Evolutionary conservation across 2,329 filamentous ascomycete genomes (phyloP), one percentile per base, ranked within the genome.

Genomic region (Microcyclosporella mali): DNA sequence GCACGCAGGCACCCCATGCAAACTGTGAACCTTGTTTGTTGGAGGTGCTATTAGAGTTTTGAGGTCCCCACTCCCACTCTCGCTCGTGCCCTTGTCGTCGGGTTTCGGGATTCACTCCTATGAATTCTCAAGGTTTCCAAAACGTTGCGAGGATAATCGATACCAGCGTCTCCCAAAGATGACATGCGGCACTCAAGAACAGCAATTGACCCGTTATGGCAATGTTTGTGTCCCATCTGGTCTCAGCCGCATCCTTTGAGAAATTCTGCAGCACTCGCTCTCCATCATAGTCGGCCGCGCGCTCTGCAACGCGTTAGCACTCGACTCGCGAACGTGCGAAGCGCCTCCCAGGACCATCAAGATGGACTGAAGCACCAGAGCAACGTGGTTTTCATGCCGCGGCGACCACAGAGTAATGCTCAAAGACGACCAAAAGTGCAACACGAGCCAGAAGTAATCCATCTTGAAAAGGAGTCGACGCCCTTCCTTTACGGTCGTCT

Each of bases 161-260:
- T 4, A 25, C 4, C 4, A 25, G 21, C 21, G 9, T 4, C 16
- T 34, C 16, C 10, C 16, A 18, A 17, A 34, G 33, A 34, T 18
- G n/a, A 34, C 6, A 34, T 34, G 33, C 33, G 33, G 14, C n/a
- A 14, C 33, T 11, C 33, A 18, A 34, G 3, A 34, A 6, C 8
- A 53, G 56, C 67, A 40, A 55, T 63, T 54, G 79, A 84, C 60
- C 77, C 79, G 47, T 70, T 84, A 34, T 82, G 79, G 77, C 75
- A 75, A 57, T 81, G 75, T 56, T 66, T 84, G 12, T 82, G 77
- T 56, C 79, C 79, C 10, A 73, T 71, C 7, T 67, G 58, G 53
- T 41, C 47, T 11, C 44, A 35, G 12, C 12, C 16, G 2, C 34
- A 16, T 12, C 27, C 47, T 18, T 33, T 35, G 8, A 11, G 33